These are phyloP conservation scores for Scheffersomyces parashehatae DNA, from an alignment of 1,139 yeast genomes.

Conservation along the genomic window DNA sequence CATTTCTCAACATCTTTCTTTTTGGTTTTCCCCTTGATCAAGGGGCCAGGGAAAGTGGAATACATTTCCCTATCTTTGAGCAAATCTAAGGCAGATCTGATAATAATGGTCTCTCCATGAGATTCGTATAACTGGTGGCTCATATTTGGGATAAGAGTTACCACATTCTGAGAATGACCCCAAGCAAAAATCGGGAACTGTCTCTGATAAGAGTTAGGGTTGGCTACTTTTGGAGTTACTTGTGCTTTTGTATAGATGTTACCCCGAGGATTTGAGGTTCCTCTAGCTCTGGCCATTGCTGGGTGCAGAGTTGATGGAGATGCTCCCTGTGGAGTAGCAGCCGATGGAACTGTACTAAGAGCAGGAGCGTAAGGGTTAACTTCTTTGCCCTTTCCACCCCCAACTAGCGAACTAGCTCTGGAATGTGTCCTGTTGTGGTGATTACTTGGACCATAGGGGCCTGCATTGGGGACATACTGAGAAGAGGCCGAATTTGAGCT, in stretches of 20 bases:
- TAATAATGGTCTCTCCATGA: conserved; percentile 14
- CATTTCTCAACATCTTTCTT: conserved; percentile 68
- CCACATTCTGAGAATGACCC: conserved; percentile 46
- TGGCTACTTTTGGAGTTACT: conserved; percentile 26
- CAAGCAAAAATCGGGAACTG: conserved; percentile 83
- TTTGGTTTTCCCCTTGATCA: conserved; percentile 54
- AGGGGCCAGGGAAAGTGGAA: conserved; percentile 62
- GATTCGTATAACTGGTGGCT: conserved; percentile 13
- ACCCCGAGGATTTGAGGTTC: conserved; percentile 28
- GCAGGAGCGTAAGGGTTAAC: conserved; percentile 49
- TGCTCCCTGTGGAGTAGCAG: conserved; percentile 3
- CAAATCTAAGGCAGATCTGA: conserved; percentile 17
- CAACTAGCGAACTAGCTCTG: conserved; percentile 44
- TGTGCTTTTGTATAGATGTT: conserved; percentile 24
- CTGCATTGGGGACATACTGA: conserved; percentile 49
- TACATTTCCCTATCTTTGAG: conserved; percentile 20
- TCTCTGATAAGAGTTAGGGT: conserved; percentile 44
- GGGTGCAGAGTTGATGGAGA: conserved; percentile 4
- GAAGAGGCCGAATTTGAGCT: conserved; percentile 27
- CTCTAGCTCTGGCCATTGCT: conserved; percentile 10
- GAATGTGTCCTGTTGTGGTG: conserved; percentile 38
- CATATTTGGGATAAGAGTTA: conserved; percentile 28
- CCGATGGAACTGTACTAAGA: conserved; percentile 18
- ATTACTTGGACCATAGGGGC: conserved; percentile 47
- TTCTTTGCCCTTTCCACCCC: conserved; percentile 41